Base-by-base conservation (phyloP, 176 grass and related monocot species). In the Lolium multiflorum region DNA sequence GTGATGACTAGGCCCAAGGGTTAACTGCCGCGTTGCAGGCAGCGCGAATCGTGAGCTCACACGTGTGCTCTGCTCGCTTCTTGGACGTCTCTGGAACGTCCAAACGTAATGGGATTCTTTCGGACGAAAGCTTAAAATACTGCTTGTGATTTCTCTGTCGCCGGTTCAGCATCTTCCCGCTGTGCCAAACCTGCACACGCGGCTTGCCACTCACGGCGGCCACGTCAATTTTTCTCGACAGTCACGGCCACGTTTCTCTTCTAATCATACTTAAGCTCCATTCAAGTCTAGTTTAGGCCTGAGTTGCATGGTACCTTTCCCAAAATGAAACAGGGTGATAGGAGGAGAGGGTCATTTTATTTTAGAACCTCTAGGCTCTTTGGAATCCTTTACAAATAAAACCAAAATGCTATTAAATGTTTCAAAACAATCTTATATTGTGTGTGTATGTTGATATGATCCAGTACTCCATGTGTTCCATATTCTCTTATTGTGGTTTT, bases 11-110 rank as follows among this genome's bases (percentile, higher is more conserved):
- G 28, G 26, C 14, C 11, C 1, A 17, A 56, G 16, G 16, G 44
- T 5, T 2, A 44, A 5, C 59, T 7, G 73, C 81, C 87, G 51
- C 51, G 46, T 15, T 11, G 63, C 31, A 11, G 16, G 31, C 7
- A 7, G 35, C 46, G 11, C 76, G 20, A 81, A 81, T 87, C 50
- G 0, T 3, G 38, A 35, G 16, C 69, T 11, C 59, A 54, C 80
- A 81, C 84, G 84, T 72, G 59, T 11, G 1, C 8, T 11, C 3
- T 22, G 13, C 15, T n/a, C 9, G 26, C 26, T 17, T 3, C 28
- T 31, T 8, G 37, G 58, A 85, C 24, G 11, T 14, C 52, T 89
- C 87, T 57, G 57, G 76, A 74, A 47, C 54, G 4, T 28, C 14
- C 7, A 54, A 47, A 76, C 73, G 48, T 31, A 28, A 5, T 50